A percentile compares a stretch with the other conserved stretches of the same genome.
Evolutionary conservation across 75 land plant genomes (phyloP).

Genomic region (Isoetes taiwanensis): DNA sequence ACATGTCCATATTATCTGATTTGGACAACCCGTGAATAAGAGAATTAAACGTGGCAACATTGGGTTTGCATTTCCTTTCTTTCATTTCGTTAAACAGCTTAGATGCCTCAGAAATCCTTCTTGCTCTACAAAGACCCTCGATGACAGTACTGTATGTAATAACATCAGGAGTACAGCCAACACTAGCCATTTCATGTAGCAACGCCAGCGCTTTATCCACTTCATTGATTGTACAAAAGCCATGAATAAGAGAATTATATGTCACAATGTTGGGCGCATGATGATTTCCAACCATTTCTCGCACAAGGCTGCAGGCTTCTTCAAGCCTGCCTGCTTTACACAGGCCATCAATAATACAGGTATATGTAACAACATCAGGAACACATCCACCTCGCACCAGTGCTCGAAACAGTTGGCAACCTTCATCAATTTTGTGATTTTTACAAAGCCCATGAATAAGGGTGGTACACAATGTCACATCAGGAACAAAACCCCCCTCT

Average conservation of each 20-base stretch:
- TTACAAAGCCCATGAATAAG: conserved; percentile 10
- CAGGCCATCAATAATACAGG: conserved; percentile 9
- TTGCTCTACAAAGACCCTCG: conserved; percentile 9
- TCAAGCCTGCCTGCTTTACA: conserved; percentile 9
- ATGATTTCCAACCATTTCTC: conserved; percentile 10
- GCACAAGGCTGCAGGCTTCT: conserved; percentile 5
- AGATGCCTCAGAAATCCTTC: neutral
- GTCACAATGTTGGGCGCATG: conserved; percentile 6
- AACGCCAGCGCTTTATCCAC: conserved; percentile 8
- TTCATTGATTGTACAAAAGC: conserved; percentile 5
- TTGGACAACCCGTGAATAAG: no score
- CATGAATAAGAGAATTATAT: conserved; percentile 10
- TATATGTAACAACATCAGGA: conserved; percentile 10
- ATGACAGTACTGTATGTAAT: conserved; percentile 10
- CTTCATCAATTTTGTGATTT: conserved; percentile 6
- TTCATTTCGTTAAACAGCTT: conserved; percentile 8
- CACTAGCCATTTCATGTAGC: conserved; percentile 9
- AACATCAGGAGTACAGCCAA: conserved; percentile 1
- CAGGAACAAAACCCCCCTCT: conserved; percentile 8
- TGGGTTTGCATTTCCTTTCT: no score
- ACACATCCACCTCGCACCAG: conserved; percentile 1
- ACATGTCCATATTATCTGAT: no score
- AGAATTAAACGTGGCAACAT: no score
- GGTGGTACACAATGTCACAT: neutral
- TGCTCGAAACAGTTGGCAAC: neutral